Percentiles rank a stretch among this genome's conserved stretches.
These are phyloP conservation scores for Microcyclospora tardicrescens DNA, from an alignment of 2,329 filamentous ascomycete species.

Conservation along the genomic window DNA sequence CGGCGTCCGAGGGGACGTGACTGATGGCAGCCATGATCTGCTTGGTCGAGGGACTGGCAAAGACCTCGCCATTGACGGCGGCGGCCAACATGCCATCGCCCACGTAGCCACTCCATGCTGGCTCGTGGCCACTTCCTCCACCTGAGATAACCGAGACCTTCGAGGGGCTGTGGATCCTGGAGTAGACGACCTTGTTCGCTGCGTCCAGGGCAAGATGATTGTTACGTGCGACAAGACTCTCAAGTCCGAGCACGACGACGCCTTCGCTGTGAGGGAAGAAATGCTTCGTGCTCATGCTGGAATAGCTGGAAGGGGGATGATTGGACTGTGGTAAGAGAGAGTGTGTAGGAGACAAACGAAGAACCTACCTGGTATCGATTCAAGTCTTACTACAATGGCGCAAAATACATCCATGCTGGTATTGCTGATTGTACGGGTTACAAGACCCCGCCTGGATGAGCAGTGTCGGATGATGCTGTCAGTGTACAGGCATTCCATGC, in stretches of 20 bases:
- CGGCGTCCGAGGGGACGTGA: constrained; percentile 32
- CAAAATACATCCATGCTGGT: no score
- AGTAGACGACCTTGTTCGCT: constrained; percentile 37
- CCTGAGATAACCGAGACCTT: constrained; percentile 36
- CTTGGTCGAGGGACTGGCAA: constrained; percentile 35
- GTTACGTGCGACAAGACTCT: constrained; percentile 35
- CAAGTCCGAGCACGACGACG: constrained; percentile 37
- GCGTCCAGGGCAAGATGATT: constrained; percentile 31
- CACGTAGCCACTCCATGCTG: constrained; percentile 37
- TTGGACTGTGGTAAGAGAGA: not conserved
- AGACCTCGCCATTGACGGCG: constrained; percentile 37
- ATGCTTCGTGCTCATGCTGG: constrained; percentile 38
- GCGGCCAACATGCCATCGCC: constrained; percentile 37
- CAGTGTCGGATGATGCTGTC: no score
- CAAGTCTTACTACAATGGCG: not conserved
- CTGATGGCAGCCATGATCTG: constrained; percentile 38
- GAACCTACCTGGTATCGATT: constrained; percentile 41
- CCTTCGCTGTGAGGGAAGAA: constrained; percentile 40
- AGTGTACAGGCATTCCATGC: no score
- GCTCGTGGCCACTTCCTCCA: constrained; percentile 37
- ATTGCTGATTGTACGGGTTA: no score
- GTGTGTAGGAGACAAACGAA: constrained; percentile 42
- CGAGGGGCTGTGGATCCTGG: constrained; percentile 28
- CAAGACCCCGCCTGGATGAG: no score
- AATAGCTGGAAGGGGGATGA: constrained; percentile 3